A percentile compares a stretch with the other conserved stretches of the same genome.
Evolutionary conservation across 345 rosid species (phyloP).

Genomic region (Dipteronia dyeriana): DNA sequence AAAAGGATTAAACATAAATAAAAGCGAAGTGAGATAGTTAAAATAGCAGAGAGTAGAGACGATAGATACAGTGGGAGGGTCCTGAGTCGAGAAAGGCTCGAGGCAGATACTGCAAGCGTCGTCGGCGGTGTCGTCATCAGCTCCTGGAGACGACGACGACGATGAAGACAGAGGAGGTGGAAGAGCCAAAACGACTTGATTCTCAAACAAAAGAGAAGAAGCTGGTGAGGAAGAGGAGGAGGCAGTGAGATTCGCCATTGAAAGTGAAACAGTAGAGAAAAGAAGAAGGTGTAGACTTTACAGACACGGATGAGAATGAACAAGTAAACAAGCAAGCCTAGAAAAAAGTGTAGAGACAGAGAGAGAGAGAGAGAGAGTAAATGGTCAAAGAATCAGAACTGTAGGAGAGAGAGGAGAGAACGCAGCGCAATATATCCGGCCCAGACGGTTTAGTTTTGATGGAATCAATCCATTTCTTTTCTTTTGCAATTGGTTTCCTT

Average conservation of each 20-base stretch:
- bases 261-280: not conserved
- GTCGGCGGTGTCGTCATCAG: slow-evolving; percentile 47
- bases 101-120: slow-evolving; percentile 93
- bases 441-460: slow-evolving; percentile 36
- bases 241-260: slow-evolving; percentile 49
- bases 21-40: not conserved
- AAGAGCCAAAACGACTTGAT: slow-evolving; percentile 22
- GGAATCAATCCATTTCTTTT: slow-evolving; percentile 22
- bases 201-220: slow-evolving; percentile 20
- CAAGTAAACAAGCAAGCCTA: slow-evolving; percentile 19
- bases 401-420: not conserved
- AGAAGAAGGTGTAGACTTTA: not conserved
- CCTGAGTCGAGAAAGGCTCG: slow-evolving; percentile 63
- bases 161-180: slow-evolving; percentile 13
- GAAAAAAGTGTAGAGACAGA: slow-evolving; percentile 23
- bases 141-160: slow-evolving; percentile 22
- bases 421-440: slow-evolving; percentile 28
- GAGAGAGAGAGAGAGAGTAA: slow-evolving; percentile 23
- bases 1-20: too few species aligned
- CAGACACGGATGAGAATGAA: not conserved
- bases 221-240: slow-evolving; percentile 19
- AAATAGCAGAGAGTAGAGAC: not conserved
- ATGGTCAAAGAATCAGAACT: slow-evolving; percentile 53
- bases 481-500: not conserved
- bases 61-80: slow-evolving; percentile 73